Base-by-base conservation (phyloP, 495 filamentous ascomycete species). In the Podospora comata region DNA sequence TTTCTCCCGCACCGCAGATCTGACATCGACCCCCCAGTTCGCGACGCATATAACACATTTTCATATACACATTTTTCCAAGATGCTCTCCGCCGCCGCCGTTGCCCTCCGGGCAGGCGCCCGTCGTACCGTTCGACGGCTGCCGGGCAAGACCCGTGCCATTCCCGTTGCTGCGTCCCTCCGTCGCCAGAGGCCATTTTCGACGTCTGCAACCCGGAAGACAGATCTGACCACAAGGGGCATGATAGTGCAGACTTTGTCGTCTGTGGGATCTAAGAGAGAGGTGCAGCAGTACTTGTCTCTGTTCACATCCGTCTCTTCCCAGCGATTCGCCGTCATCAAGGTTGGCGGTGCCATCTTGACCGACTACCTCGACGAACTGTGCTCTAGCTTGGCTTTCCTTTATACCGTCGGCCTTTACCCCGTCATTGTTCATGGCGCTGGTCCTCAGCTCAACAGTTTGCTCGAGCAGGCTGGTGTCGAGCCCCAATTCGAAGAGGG, bases 321-420 rank as follows among this genome's bases (percentile, higher is more conserved):
- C 4, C 94, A 97, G 84, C 93, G 97, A 75, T 99, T 99, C 79
- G 95, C 95, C 72, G 95, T 99, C 63, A 97, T 99, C 79, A 99
- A 99, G 84, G 96, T 99, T 64, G 95, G 95, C 26, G 95, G 95
- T 63, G 95, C 96, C 63, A 98, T 98, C 73, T 89, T 99, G 72
- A 97, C 94, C 68, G 94, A 98, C 78, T 92, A 97, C 81, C 85
- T 96, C 64, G 90, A 96, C 77, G 91, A 91, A 58, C 85, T 99
- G 63, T 95, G 92, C 71, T 91, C 90, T 48, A 91, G 91, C 9
- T 85, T 99, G 66, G 91, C 92, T 19, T 96, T 97, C 82, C 87
- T 99, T 32, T 94, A 97, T 83, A 90, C 95, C 84, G 92, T 98
- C 79, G 95, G 96, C 30, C 86, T 99, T 44, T 98, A 90, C 79